Base-by-base conservation (phyloP, 768 basidiomycete genomes). In the Leccinum boreale region DNA sequence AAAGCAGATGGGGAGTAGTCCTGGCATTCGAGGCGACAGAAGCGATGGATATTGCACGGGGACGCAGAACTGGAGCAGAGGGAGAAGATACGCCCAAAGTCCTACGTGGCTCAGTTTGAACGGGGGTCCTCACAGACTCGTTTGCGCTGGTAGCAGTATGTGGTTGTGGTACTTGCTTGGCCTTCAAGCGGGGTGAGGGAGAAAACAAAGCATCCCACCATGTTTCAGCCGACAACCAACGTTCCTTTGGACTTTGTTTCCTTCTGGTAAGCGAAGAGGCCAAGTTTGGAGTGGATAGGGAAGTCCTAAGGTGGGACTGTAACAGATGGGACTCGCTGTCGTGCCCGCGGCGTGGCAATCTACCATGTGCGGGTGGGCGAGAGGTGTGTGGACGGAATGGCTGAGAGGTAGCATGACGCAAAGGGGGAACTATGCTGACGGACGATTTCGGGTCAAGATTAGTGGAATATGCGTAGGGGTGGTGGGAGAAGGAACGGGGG, bases 161-260 rank as follows among this genome's bases (percentile, higher is more conserved):
- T 52, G 56, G 45, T 56, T 57, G 58, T 58, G 67, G 56, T 21
- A 65, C 62, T 23, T 77, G 75, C 61, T 79, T 80, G 58, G 84
- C 57, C 66, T 80, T 83, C 63, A 92, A 81, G 52, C 89, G 78
- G 12, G 90, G 90, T 1, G 88, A 81, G 3, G 90, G 90, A 56
- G 91, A 86, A 24, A 92, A 70, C 9, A 92, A 65, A 0, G 89
- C 89, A 61, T 92, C 89, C 71, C 90, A 92, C 88, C 89, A 90
- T 17, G 86, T 85, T 72, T 91, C 88, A 0, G 88, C 82, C 3
- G 85, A 82, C 2, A 90, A 65, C 87, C 87, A 90, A 6, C 84
- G 76, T 29, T 88, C 85, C 64, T 78, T 83, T 24, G 74, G 61
- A 44, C 69, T 59, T 50, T 62, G 63, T 28, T 64, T 60, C 63